Evolutionary conservation across 2,329 filamentous ascomycete species (phyloP).

Genomic region (Domatiomyces catenatus): DNA sequence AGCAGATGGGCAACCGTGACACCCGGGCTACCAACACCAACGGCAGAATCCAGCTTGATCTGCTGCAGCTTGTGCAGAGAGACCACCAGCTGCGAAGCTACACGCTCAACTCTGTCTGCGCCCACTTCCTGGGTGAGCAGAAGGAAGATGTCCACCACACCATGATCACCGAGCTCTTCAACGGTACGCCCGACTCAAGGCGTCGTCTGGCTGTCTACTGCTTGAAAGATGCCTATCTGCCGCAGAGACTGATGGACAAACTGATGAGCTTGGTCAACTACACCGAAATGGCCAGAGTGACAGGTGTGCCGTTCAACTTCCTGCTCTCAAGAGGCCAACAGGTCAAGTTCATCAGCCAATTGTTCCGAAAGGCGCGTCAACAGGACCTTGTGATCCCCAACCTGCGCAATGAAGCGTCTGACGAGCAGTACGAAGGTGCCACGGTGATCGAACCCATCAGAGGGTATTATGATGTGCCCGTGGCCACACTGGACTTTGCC

Average conservation of each 20-base stretch:
- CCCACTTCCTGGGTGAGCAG: constrained; percentile 89
- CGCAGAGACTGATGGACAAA: constrained; percentile 90
- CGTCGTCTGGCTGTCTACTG: constrained; percentile 89
- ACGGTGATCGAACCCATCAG: constrained; percentile 92
- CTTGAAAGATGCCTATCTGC: constrained; percentile 90
- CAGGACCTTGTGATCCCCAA: constrained; percentile 93
- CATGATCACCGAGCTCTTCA: constrained; percentile 97
- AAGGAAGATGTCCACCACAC: constrained; percentile 98
- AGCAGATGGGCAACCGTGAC: constrained; percentile 94
- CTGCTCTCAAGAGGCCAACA: constrained; percentile 85
- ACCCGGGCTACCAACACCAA: constrained; percentile 91
- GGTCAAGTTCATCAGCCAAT: constrained; percentile 91
- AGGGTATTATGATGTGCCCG: constrained; percentile 86
- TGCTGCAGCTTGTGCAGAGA: constrained; percentile 86
- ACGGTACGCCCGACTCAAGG: constrained; percentile 84
- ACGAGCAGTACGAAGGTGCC: constrained; percentile 92
- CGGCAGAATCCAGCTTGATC: constrained; percentile 77
- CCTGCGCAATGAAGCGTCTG: constrained; percentile 49
- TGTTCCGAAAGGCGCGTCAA: constrained; percentile 87
- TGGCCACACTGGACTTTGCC: constrained; percentile 95
- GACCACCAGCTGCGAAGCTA: constrained; percentile 94
- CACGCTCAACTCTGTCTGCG: constrained; percentile 88
- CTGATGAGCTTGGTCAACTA: constrained; percentile 98
- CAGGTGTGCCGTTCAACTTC: constrained; percentile 92
- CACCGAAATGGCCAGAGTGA: constrained; percentile 98